These are phyloP conservation scores for Neurospora sp. DNA, from an alignment of 495 filamentous ascomycete species.

Conservation along the genomic window DNA sequence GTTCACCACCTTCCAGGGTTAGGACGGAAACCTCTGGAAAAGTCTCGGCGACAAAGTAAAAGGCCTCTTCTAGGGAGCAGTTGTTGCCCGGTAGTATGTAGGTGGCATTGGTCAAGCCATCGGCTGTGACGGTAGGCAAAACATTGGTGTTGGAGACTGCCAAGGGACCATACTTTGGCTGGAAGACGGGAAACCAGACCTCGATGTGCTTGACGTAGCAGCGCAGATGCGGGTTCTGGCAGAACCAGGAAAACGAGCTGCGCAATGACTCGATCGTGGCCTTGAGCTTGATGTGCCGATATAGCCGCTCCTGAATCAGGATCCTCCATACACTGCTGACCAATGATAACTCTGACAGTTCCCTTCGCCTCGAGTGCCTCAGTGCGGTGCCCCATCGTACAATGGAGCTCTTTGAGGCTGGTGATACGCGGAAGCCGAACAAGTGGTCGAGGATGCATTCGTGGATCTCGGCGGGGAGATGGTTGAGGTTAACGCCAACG, in stretches of 20 bases:
- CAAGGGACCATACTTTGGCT: conserved; percentile 34
- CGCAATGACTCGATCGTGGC: conserved; percentile 50
- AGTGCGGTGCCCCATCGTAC: conserved; percentile 54
- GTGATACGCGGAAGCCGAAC: conserved; percentile 53
- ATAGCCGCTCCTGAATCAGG: conserved; percentile 58
- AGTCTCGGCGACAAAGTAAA: conserved; percentile 43
- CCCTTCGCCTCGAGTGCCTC: conserved; percentile 56
- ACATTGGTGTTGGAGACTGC: conserved; percentile 32
- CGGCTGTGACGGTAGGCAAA: conserved; percentile 36
- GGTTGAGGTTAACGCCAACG: conserved; percentile 37
- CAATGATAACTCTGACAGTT: conserved; percentile 54
- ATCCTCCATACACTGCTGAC: conserved; percentile 52
- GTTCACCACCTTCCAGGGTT: conserved; percentile 67
- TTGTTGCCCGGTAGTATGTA: conserved; percentile 51
- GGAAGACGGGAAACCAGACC: conserved; percentile 66
- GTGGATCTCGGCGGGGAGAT: conserved; percentile 61
- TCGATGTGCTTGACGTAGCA: conserved; percentile 60
- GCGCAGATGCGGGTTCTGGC: conserved; percentile 45
- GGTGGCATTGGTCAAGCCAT: conserved; percentile 39
- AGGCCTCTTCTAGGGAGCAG: conserved; percentile 57
- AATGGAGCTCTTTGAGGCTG: conserved; percentile 43
- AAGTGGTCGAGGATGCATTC: conserved; percentile 60
- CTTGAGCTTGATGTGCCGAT: conserved; percentile 65
- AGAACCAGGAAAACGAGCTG: conserved; percentile 48
- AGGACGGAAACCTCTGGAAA: conserved; percentile 53